phyloP scores from a whole-genome alignment of 306 rosid species.

The Dalbergia cultrata region DNA sequence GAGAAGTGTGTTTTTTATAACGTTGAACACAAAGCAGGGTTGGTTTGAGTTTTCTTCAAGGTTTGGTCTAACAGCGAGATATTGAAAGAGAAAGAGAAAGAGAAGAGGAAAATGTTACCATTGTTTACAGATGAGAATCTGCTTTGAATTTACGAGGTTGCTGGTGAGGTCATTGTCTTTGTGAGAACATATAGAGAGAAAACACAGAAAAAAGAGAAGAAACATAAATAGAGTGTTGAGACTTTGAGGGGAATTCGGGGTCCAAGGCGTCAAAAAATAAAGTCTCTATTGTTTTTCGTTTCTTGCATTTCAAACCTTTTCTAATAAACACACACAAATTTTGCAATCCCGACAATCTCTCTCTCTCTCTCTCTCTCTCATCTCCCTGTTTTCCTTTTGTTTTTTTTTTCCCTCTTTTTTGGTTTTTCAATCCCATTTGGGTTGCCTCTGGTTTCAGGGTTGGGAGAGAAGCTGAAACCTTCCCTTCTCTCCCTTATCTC shows the following conservation, averaged over 20 bases:
- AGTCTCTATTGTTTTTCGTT: slow-evolving; percentile 45
- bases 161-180: slow-evolving; percentile 46
- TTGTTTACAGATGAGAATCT: slow-evolving; percentile 40
- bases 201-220: neutral
- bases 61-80: slow-evolving; percentile 39
- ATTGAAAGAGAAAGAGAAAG: neutral
- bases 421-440: slow-evolving; percentile 31
- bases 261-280: slow-evolving; percentile 62
- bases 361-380: slow-evolving; percentile 26
- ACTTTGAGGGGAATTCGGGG: slow-evolving; percentile 59
- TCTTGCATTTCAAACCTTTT: slow-evolving; percentile 49
- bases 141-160: slow-evolving; percentile 56
- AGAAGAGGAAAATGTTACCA: neutral
- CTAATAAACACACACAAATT: slow-evolving; percentile 22
- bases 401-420: neutral
- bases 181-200: neutral
- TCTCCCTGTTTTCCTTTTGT: neutral
- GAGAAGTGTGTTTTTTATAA: slow-evolving; percentile 48
- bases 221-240: slow-evolving; percentile 14
- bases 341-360: slow-evolving; percentile 60
- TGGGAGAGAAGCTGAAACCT: slow-evolving; percentile 70
- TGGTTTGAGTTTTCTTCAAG: slow-evolving; percentile 73
- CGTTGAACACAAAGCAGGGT: slow-evolving; percentile 45
- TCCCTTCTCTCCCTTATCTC: slow-evolving; percentile 46
- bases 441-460: slow-evolving; percentile 57